phyloP scores from a whole-genome alignment of 1,284 basidiomycete species.

The Vanrija humicola region DNA sequence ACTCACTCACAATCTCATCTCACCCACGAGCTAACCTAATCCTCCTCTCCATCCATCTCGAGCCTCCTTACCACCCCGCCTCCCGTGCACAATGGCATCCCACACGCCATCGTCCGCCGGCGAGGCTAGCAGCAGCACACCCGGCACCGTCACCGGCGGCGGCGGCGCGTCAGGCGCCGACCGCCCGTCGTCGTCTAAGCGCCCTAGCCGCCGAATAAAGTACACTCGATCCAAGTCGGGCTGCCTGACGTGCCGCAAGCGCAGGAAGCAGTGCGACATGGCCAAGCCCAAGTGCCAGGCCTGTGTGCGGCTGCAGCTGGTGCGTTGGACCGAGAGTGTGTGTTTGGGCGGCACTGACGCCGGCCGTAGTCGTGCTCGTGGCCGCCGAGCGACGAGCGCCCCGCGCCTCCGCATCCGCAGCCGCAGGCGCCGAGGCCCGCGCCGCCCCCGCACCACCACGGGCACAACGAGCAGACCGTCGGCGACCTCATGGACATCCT shows the following conservation, averaged over 20 bases:
- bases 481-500: constrained; percentile 17
- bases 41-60: no score
- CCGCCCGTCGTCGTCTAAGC: no score
- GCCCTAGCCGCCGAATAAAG: constrained; percentile 7
- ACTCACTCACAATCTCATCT: no score
- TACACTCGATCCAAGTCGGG: constrained; percentile 21
- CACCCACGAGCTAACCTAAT: no score
- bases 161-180: no score
- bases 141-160: no score
- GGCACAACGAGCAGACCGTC: constrained; percentile 4
- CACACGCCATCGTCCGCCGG: no score
- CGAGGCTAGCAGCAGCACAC: no score
- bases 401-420: background rate
- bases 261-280: constrained; percentile 33
- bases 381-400: constrained; percentile 14
- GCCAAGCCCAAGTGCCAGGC: constrained; percentile 21
- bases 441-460: background rate
- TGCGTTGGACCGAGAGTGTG: background rate
- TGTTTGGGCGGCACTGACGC: no score
- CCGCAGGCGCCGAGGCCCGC: background rate
- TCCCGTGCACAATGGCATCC: no score
- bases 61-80: no score
- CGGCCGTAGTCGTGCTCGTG: constrained; percentile 20
- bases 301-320: constrained; percentile 26
- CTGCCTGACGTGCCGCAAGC: constrained; percentile 27